Conservation (phyloP, 208 protist genomes). For the Trypanosoma scelopori region DNA sequence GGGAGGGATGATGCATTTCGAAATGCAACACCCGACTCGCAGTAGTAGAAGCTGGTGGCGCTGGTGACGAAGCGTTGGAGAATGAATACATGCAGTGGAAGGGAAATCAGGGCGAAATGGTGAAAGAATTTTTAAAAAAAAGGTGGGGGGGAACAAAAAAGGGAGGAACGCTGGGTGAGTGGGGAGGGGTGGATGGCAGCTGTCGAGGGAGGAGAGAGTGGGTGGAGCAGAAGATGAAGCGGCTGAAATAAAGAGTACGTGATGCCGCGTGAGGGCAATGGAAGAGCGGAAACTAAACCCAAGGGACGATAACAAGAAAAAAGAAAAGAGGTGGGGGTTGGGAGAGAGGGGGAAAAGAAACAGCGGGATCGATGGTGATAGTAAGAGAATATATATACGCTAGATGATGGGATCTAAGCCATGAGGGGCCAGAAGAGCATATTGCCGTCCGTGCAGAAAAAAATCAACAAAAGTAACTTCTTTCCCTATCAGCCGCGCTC, state of each 20-base stretch:
- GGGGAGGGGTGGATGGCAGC: background rate
- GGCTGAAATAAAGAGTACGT: background rate
- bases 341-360: background rate
- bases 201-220: background rate
- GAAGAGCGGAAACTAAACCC: slow-evolving; percentile 4
- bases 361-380: background rate
- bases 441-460: too few species aligned
- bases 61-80: background rate
- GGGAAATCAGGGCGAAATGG: background rate
- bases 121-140: background rate
- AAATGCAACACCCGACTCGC: too few species aligned
- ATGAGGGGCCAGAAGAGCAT: too few species aligned
- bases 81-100: too few species aligned
- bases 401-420: background rate
- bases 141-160: background rate
- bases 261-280: background rate
- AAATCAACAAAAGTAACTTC: too few species aligned
- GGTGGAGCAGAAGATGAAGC: background rate
- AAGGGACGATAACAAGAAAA: slow-evolving; percentile 11
- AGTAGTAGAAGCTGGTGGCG: too few species aligned
- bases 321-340: too few species aligned
- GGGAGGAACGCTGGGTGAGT: background rate
- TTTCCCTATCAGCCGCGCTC: too few species aligned
- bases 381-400: too few species aligned
- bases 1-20: too few species aligned